Percentiles rank a stretch among this genome's conserved stretches.
These are phyloP conservation scores for Rugonectria rugulosa DNA, from an alignment of 2,329 filamentous ascomycete species.

Conservation along the genomic window DNA sequence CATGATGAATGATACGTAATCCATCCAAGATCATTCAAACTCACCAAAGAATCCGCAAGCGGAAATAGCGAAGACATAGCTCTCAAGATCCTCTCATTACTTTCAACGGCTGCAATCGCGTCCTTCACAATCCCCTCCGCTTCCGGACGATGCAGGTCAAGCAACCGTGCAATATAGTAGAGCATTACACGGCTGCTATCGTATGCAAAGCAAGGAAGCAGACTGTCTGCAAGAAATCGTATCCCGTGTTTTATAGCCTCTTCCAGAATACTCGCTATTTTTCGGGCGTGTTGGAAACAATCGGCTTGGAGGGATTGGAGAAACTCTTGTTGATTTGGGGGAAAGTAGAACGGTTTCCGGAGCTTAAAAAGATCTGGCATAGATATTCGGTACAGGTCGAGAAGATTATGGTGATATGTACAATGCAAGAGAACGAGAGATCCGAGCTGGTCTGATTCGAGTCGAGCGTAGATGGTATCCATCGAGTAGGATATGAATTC, in stretches of 20 bases:
- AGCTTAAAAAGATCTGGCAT: conserved; percentile 55
- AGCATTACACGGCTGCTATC: conserved; percentile 57
- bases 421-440: conserved; percentile 54
- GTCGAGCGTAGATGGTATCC: conserved; percentile 54
- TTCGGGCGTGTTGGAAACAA: conserved; percentile 49
- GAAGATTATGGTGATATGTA: conserved; percentile 55
- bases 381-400: conserved; percentile 55
- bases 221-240: conserved; percentile 51
- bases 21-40: conserved; percentile 12
- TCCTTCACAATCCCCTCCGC: conserved; percentile 47
- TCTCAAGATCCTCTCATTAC: conserved; percentile 47
- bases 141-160: conserved; percentile 46
- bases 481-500: conserved; percentile 53
- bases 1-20: background rate
- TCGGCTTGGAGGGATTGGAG: conserved; percentile 46
- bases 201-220: conserved; percentile 56
- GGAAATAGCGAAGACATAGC: conserved; percentile 50
- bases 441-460: conserved; percentile 55
- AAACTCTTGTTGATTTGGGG: conserved; percentile 48
- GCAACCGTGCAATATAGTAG: conserved; percentile 54
- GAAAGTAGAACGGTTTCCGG: conserved; percentile 50
- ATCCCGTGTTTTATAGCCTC: conserved; percentile 51
- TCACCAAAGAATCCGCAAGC: conserved; percentile 49
- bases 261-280: conserved; percentile 48
- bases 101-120: conserved; percentile 50